Base-by-base conservation (phyloP, 805 yeast genomes). In the Zygoascus ofunaensis region DNA sequence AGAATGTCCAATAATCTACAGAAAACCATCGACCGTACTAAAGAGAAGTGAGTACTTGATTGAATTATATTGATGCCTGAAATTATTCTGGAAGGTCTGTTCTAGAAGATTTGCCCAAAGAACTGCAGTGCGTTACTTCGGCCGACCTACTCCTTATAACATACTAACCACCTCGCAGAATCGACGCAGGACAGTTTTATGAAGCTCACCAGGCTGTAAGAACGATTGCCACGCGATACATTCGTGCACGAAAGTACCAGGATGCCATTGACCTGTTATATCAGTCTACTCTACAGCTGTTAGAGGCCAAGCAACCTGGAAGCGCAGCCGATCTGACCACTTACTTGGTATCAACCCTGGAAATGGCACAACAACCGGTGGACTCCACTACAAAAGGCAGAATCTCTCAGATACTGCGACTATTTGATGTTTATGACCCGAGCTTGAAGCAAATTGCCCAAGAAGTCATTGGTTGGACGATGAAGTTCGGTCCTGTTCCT, bases 131-230 rank as follows among this genome's bases (percentile, higher is more conserved):
- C n/a, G n/a, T n/a, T n/a, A n/a, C n/a, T n/a, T n/a, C n/a, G n/a
- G n/a, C n/a, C n/a, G n/a, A n/a, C n/a, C n/a, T n/a, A n/a, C n/a
- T n/a, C n/a, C n/a, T n/a, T n/a, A n/a, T n/a, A n/a, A n/a, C n/a
- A n/a, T n/a, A n/a, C n/a, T n/a, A n/a, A n/a, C n/a, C n/a, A n/a
- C n/a, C n/a, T n/a, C n/a, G n/a, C 21, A 80, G 83, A 55, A 81
- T 90, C 50, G 75, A 73, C 41, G 73, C 73, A 41, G 86, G 85
- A 2, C 83, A 87, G 44, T 87, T 73, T 65, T 90, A 90, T 60
- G 98, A 92, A 60, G 97, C 97, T 0, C 96, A 90, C 61, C 97
- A 92, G 63, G 89, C 95, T 0, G 72, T 92, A 42, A 71, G 96
- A 57, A 87, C 97, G 4, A 83, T 90, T 43, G 84, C 85, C 35